Percentiles rank a stretch among this genome's conserved stretches.
Evolutionary conservation across 257 asterid species (phyloP).

Genomic region (Oldenlandia corymbosa): DNA sequence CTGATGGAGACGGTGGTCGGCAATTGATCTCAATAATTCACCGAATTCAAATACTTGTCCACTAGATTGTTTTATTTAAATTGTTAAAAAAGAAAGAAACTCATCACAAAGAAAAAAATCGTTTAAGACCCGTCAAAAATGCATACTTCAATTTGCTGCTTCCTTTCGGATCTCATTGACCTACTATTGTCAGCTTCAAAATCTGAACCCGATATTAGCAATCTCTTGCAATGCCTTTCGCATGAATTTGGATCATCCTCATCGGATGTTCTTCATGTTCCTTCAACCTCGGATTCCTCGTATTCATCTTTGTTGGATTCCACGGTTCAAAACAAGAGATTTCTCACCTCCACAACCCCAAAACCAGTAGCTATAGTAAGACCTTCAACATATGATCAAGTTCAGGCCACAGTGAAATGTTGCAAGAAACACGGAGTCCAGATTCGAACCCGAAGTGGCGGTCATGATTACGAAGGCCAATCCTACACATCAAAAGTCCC

Average conservation of each 20-base stretch:
- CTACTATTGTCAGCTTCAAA: neutral
- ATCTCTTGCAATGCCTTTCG: neutral
- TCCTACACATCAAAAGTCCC: slow-evolving; percentile 34
- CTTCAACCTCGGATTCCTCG: neutral
- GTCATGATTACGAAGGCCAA: slow-evolving; percentile 55
- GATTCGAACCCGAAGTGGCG: slow-evolving; percentile 45
- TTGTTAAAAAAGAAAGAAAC: too few species aligned
- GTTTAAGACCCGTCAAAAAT: too few species aligned
- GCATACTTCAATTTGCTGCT: too few species aligned
- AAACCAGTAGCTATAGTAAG: slow-evolving; percentile 2
- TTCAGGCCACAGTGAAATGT: slow-evolving; percentile 32
- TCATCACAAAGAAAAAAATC: too few species aligned
- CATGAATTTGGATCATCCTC: neutral
- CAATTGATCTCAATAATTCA: too few species aligned
- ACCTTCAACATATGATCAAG: slow-evolving; percentile 8
- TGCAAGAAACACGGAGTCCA: slow-evolving; percentile 24
- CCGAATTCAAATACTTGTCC: too few species aligned
- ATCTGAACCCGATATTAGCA: neutral
- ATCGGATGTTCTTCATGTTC: neutral
- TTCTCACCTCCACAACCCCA: neutral
- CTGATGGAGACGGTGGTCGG: too few species aligned
- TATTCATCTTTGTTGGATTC: neutral
- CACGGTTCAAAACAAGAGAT: slow-evolving; percentile 5
- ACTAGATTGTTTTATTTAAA: too few species aligned
- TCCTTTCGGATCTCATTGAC: too few species aligned